Percentiles rank a stretch among this genome's conserved stretches.
phyloP scores from a whole-genome alignment of 2,329 filamentous ascomycete species.

The Neoascochyta sp. region DNA sequence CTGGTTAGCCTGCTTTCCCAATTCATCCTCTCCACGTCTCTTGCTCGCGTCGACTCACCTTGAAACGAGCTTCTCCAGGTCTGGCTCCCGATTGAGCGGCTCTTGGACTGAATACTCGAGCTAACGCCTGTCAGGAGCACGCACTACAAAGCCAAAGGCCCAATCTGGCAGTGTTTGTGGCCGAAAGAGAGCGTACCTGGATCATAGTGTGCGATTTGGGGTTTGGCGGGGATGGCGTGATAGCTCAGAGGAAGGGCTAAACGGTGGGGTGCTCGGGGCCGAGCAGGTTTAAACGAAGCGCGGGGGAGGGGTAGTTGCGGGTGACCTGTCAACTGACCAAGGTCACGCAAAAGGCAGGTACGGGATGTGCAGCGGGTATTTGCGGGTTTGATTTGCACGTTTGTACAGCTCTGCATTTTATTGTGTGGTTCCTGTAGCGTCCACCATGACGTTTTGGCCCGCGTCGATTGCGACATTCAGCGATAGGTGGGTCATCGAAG shows the following conservation, averaged over 20 bases:
- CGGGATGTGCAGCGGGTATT: conserved; percentile 6
- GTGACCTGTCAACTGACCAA: conserved; percentile 4
- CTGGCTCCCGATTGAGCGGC: conserved; percentile 50
- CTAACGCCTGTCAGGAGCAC: conserved; percentile 20
- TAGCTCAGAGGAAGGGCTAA: conserved; percentile 18
- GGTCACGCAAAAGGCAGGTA: conserved; percentile 8
- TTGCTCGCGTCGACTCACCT: conserved; percentile 27
- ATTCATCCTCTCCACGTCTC: too few species aligned
- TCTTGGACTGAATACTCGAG: conserved; percentile 44
- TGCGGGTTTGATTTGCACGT: conserved; percentile 8
- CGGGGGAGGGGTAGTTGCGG: conserved; percentile 4
- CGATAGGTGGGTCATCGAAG: conserved; percentile 2
- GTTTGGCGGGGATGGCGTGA: conserved; percentile 30
- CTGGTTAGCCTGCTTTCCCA: conserved; percentile 1
- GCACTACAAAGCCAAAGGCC: conserved; percentile 15
- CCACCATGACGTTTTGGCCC: conserved; percentile 9
- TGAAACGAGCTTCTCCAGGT: conserved; percentile 43
- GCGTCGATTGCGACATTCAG: conserved; percentile 10
- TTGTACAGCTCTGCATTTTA: conserved; percentile 4
- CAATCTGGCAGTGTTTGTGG: conserved; percentile 11
- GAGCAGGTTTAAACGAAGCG: conserved; percentile 9
- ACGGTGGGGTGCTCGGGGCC: conserved; percentile 8
- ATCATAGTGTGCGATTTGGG: conserved; percentile 21
- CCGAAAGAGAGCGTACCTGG: conserved; percentile 19
- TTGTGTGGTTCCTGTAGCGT: conserved; percentile 1